Evolutionary conservation across 1,284 basidiomycete species (phyloP), one percentile per base, ranked within the genome.

Genomic region (Apiotrichum akiyoshidainum): DNA sequence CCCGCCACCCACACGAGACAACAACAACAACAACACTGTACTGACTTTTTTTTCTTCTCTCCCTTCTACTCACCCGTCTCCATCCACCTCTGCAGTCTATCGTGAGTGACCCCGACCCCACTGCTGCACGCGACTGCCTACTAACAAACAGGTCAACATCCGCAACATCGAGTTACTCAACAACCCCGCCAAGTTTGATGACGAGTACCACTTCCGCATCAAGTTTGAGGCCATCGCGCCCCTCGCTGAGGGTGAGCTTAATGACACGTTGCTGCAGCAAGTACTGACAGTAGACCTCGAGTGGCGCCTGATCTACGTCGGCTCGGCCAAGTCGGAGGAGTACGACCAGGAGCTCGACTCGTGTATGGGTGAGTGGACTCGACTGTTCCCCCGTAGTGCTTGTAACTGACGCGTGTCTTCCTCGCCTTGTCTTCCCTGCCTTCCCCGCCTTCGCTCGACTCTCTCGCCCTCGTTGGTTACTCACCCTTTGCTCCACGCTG

Each of bases 221-320:
- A 96, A 93, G 0, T 99, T 99, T 68, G 96, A 99, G 76, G 98
- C 94, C 78, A 94, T 99, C 67, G 88, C 93, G 9, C 86, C 88
- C 12, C 82, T 99, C 53, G 86, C 88, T 70, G 94, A 98, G 71
- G 93, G 92, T 90, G 64, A 67, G 81, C 71, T 17, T 31, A 41
- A 51, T 5, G 44, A 16, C 2, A 8, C 14, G 16, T 12, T 8
- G 19, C 10, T 46, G 22, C 13, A 2, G 12, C 45, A 31, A 16
- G 8, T 22, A 40, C 52, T 50, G 35, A 26, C 57, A 54, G 12
- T 70, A 94, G 95, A 99, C 78, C 85, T 99, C 64, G 95, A 99
- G 78, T 99, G 95, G 95, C 87, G 87, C 67, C 85, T 99, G 64
- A 92, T 97, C 64, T 99, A 97, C 76, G 95, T 99, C 54, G 93